A percentile compares a stretch with the other conserved stretches of the same genome.
These are phyloP conservation scores for Didymosphaeria variabile DNA, from an alignment of 2,329 filamentous ascomycete genomes.

Conservation along the genomic window DNA sequence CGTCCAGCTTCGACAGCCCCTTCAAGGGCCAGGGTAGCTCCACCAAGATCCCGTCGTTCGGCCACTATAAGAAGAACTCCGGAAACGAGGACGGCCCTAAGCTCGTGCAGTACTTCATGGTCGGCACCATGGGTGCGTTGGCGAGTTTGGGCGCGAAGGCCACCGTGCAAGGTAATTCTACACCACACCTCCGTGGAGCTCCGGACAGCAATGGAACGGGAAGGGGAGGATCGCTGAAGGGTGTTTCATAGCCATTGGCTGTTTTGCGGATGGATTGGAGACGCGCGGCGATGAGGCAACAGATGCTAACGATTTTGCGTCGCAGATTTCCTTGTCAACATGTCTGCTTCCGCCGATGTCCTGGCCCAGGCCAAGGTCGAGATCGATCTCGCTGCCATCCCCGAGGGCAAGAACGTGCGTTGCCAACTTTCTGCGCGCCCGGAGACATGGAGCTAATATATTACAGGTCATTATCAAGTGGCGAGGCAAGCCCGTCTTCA, in stretches of 20 bases:
- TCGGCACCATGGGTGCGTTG: slow-evolving; percentile 91
- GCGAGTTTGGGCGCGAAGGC: slow-evolving; percentile 95
- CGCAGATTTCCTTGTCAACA: slow-evolving; percentile 98
- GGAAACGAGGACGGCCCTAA: slow-evolving; percentile 74
- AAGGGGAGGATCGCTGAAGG: slow-evolving; percentile 6
- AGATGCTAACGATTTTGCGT: slow-evolving; percentile 40
- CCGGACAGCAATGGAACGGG: slow-evolving; percentile 16
- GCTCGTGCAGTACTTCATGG: slow-evolving; percentile 98
- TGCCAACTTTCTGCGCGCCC: not conserved
- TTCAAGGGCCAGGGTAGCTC: slow-evolving; percentile 61
- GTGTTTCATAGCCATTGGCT: slow-evolving; percentile 39
- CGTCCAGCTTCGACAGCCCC: slow-evolving; percentile 62
- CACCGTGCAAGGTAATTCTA: slow-evolving; percentile 87
- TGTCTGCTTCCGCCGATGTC: slow-evolving; percentile 98
- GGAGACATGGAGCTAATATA: slow-evolving; percentile 27
- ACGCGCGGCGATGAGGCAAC: slow-evolving; percentile 34
- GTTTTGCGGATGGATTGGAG: slow-evolving; percentile 39
- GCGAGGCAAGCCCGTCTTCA: slow-evolving; percentile 99
- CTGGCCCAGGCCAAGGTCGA: slow-evolving; percentile 99
- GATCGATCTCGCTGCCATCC: slow-evolving; percentile 89
- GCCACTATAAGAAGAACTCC: slow-evolving; percentile 80
- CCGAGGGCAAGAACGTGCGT: slow-evolving; percentile 98
- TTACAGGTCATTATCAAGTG: slow-evolving; percentile 96
- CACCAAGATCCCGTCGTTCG: slow-evolving; percentile 86
- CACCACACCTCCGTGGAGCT: slow-evolving; percentile 21